Percentiles rank a stretch among this genome's conserved stretches.
phyloP scores from a whole-genome alignment of 73 alveolate genomes.

The Effrenium voratum region DNA sequence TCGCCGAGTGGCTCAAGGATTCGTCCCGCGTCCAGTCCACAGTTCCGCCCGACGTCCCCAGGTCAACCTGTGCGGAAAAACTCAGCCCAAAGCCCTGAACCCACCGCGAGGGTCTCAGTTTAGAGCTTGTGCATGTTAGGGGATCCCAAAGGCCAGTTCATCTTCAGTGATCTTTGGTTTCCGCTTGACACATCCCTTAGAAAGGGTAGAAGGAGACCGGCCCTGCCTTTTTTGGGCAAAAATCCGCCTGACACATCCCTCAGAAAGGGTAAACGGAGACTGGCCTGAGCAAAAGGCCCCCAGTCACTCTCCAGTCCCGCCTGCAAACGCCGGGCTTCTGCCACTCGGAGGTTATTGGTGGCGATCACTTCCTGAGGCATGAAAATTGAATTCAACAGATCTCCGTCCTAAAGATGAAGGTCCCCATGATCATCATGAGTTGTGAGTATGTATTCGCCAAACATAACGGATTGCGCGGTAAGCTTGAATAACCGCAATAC shows the following conservation, averaged over 20 bases:
- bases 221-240: not conserved
- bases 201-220: not conserved
- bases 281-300: no score
- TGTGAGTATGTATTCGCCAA: no score
- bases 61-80: not conserved
- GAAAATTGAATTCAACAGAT: no score
- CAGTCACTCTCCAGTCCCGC: no score
- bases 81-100: not conserved
- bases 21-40: slow-evolving; percentile 85
- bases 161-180: not conserved
- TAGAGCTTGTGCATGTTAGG: not conserved
- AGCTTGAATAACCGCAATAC: no score
- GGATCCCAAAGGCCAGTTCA: not conserved
- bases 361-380: no score
- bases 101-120: not conserved
- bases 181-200: not conserved
- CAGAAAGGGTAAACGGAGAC: no score
- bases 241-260: no score
- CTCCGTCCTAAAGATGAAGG: no score
- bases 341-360: not conserved
- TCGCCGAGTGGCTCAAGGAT: slow-evolving; percentile 18
- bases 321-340: slow-evolving; percentile 37
- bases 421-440: no score
- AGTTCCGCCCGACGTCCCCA: slow-evolving; percentile 1
- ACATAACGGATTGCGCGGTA: no score